Percentiles rank a stretch among this genome's conserved stretches.
Evolutionary conservation across 805 yeast species (phyloP).

Genomic region (Myxozyma neotropica): DNA sequence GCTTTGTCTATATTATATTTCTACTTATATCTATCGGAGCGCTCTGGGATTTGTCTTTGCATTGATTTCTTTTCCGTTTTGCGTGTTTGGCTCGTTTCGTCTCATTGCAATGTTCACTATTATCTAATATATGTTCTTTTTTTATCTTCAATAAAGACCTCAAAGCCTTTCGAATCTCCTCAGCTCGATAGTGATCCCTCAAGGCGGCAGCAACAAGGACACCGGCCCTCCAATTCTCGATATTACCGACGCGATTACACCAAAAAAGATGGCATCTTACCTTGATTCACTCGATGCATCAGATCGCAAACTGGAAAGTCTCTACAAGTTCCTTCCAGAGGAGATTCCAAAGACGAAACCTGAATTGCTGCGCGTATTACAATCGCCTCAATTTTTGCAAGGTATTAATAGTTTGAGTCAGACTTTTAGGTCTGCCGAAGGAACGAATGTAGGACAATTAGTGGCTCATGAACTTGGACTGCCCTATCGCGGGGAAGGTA

Average conservation of each 20-base stretch:
- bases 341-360: slow-evolving; percentile 45
- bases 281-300: slow-evolving; percentile 13
- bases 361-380: slow-evolving; percentile 49
- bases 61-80: neutral
- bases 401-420: slow-evolving; percentile 48
- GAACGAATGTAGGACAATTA: slow-evolving; percentile 47
- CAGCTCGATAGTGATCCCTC: slow-evolving; percentile 28
- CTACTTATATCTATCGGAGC: neutral
- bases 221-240: slow-evolving; percentile 16
- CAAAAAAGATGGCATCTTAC: slow-evolving; percentile 16
- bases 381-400: slow-evolving; percentile 54
- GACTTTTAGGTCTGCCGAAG: slow-evolving; percentile 49
- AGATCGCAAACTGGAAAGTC: slow-evolving; percentile 44
- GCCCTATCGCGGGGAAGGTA: slow-evolving; percentile 58
- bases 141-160: slow-evolving; percentile 13
- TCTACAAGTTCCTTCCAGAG: slow-evolving; percentile 50
- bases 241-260: slow-evolving; percentile 24
- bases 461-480: slow-evolving; percentile 54
- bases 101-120: neutral
- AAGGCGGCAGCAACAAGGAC: too few species aligned
- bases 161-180: slow-evolving; percentile 19
- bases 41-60: slow-evolving; percentile 5
- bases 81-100: neutral
- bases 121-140: slow-evolving; percentile 14
- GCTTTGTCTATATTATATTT: neutral